Evolutionary conservation across 441 rosid genomes (phyloP), one percentile per base, ranked within the genome.

Genomic region (Populus hybrid): DNA sequence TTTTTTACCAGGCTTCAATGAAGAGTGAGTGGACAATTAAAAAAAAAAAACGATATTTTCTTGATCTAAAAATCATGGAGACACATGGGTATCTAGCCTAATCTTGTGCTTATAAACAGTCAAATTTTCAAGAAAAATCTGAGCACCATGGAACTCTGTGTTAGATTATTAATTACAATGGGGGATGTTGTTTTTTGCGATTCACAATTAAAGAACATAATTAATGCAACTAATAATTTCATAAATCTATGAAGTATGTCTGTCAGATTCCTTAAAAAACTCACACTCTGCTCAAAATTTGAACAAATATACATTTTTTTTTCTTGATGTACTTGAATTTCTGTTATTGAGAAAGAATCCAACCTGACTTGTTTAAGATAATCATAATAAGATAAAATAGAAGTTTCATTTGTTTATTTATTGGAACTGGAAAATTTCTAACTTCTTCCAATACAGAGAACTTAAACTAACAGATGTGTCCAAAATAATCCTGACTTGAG

Each of bases 241-340:
- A 81, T 71, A 75, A 84, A 84, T 83, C 85, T 72, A 80, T 74
- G 89, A 80, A 82, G 91, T 83, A 89, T 90, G 86, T 90, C 90
- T 86, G 94, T 88, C 91, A 83, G 83, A 75, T 85, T 83, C 73
- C 65, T 77, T 85, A 81, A 79, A 79, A 90, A 90, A 74, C 72
- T 79, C 72, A 42, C 81, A 64, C 76, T 79, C 40, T 59, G 35
- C 70, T 53, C 67, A 46, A 76, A 71, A 74, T 14, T 42, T 63
- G 66, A 69, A 69, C 5, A 63, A 26, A 68, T 11, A 7, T 16
- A 9, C 3, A 59, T 7, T 21, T 64, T 67, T 30, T 81, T 75
- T 28, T 59, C 46, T 71, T 36, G 75, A 30, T 38, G 26, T 63
- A 35, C 70, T 57, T 71, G 32, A 24, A 38, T 65, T 79, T 67